These are phyloP conservation scores for Sordariomycetes sp. DNA, from an alignment of 2,329 filamentous ascomycete species.

Conservation along the genomic window DNA sequence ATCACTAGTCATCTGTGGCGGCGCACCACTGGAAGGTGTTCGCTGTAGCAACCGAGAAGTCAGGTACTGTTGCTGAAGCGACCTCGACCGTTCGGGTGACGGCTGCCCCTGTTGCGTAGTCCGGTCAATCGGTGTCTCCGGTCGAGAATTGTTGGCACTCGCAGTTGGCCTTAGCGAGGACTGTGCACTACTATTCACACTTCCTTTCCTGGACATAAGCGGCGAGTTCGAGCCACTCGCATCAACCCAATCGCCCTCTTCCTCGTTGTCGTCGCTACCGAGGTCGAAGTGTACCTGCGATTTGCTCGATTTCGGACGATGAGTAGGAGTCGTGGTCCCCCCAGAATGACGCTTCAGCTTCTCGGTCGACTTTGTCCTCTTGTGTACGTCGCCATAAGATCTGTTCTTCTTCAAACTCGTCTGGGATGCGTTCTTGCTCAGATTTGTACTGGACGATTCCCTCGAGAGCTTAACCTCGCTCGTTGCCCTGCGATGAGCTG, in stretches of 20 bases:
- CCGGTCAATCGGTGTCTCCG: slow-evolving; percentile 22
- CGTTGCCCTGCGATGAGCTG: slow-evolving; percentile 34
- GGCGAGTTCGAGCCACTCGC: slow-evolving; percentile 55
- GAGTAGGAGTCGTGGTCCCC: slow-evolving; percentile 34
- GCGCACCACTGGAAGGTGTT: slow-evolving; percentile 49
- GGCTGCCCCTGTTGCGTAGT: slow-evolving; percentile 1
- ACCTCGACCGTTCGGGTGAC: slow-evolving; percentile 4
- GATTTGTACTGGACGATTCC: slow-evolving; percentile 31
- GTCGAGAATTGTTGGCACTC: slow-evolving; percentile 22
- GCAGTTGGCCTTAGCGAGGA: slow-evolving; percentile 30
- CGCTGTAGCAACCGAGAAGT: slow-evolving; percentile 60
- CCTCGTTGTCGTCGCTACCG: slow-evolving; percentile 35
- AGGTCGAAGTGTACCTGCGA: slow-evolving; percentile 55
- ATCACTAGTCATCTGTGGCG: slow-evolving; percentile 57
- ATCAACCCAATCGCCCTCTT: slow-evolving; percentile 58
- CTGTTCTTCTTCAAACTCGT: slow-evolving; percentile 50
- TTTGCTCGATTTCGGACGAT: slow-evolving; percentile 30
- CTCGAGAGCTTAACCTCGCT: slow-evolving; percentile 42
- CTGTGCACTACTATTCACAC: slow-evolving; percentile 38
- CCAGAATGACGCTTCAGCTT: slow-evolving; percentile 44
- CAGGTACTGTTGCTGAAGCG: slow-evolving; percentile 48
- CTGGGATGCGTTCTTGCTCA: slow-evolving; percentile 46
- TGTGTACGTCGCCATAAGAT: slow-evolving; percentile 46
- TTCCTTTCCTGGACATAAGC: slow-evolving; percentile 36
- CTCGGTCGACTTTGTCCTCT: slow-evolving; percentile 39